Evolutionary conservation across 1,284 basidiomycete species (phyloP).

Genomic region (Pseudozyma sp.): DNA sequence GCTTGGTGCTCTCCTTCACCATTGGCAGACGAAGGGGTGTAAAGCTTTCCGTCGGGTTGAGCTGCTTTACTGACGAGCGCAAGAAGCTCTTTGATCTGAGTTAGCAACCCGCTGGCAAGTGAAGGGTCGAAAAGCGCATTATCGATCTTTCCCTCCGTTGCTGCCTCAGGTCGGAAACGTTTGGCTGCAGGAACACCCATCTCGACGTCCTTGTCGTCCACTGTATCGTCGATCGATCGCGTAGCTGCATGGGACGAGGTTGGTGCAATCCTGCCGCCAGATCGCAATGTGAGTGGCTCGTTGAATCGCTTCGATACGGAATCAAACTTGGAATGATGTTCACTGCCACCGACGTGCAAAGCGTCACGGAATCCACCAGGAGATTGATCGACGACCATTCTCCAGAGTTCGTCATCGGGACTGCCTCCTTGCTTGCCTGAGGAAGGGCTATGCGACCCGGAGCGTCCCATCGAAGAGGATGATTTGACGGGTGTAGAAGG

Average conservation of each 20-base stretch:
- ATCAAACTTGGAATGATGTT: constrained; percentile 60
- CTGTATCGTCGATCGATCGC: constrained; percentile 2
- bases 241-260: constrained; percentile 22
- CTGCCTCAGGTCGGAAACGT: background rate
- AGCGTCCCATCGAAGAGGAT: background rate
- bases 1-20: background rate
- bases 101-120: constrained; percentile 14
- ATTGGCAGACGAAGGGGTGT: constrained; percentile 5
- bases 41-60: constrained; percentile 16
- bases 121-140: constrained; percentile 34
- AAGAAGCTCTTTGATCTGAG: constrained; percentile 33
- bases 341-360: constrained; percentile 50
- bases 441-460: constrained; percentile 4
- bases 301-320: constrained; percentile 42
- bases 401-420: constrained; percentile 11
- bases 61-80: constrained; percentile 20
- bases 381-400: constrained; percentile 57
- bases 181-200: constrained; percentile 26
- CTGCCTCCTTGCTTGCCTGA: background rate
- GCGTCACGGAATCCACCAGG: constrained; percentile 58
- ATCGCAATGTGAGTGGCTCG: constrained; percentile 10
- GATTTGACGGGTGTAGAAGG: constrained; percentile 26
- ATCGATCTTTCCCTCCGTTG: background rate
- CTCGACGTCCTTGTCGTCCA: constrained; percentile 2
- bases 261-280: background rate